phyloP scores from a whole-genome alignment of 1,139 yeast species.

The Pichia sp. region DNA sequence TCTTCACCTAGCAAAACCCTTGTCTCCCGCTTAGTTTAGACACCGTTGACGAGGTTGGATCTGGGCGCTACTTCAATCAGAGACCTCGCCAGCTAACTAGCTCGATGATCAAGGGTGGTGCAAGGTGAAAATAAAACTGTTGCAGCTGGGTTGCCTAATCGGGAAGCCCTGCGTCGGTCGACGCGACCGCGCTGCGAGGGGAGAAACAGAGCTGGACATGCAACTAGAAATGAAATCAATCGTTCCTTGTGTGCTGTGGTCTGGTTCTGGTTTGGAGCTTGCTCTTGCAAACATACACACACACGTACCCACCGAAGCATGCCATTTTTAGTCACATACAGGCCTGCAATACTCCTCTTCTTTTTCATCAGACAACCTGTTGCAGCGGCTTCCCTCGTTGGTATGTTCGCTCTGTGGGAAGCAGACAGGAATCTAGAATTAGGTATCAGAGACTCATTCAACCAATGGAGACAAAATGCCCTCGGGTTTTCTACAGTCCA shows the following conservation, averaged over 20 bases:
- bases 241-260: too few relatives aligned
- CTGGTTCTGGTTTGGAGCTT: neutral
- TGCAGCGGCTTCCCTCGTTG: conserved; percentile 28
- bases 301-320: too few relatives aligned
- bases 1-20: too few relatives aligned
- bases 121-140: neutral
- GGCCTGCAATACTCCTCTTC: conserved; percentile 30
- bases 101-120: too few relatives aligned
- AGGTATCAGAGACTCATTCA: conserved; percentile 26
- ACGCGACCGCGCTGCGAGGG: too few relatives aligned
- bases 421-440: conserved; percentile 27
- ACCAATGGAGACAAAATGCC: conserved; percentile 22
- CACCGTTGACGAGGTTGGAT: too few relatives aligned
- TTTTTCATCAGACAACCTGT: conserved; percentile 30
- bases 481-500: conserved; percentile 28
- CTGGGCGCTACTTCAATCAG: too few relatives aligned
- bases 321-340: conserved; percentile 26
- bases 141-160: neutral
- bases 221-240: too few relatives aligned
- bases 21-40: too few relatives aligned
- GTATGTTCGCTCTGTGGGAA: conserved; percentile 29
- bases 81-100: too few relatives aligned
- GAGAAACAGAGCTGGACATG: too few relatives aligned
- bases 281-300: neutral
- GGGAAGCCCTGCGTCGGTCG: neutral